phyloP scores from a whole-genome alignment of 352 stramenopile species.

The Plasmopara viticola region DNA sequence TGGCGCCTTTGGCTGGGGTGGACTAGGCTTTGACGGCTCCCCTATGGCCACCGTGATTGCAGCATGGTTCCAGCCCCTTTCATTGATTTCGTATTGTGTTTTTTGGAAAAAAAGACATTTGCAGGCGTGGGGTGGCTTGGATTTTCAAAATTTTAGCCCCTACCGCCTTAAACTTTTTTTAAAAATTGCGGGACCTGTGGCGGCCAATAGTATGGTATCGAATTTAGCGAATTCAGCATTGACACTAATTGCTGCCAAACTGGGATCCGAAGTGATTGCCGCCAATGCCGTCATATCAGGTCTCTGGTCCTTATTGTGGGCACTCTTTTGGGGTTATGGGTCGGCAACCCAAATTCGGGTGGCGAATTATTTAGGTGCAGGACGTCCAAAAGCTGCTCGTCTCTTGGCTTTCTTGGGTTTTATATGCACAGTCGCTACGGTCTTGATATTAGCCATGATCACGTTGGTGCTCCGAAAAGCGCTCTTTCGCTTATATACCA shows the following conservation, averaged over 20 bases:
- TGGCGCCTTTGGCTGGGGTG: slow-evolving; percentile 41
- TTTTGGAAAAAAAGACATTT: slow-evolving; percentile 68
- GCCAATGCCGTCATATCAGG: slow-evolving; percentile 69
- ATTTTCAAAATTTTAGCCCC: slow-evolving; percentile 44
- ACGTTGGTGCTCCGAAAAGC: slow-evolving; percentile 36
- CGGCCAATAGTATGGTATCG: slow-evolving; percentile 60
- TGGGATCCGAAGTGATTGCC: slow-evolving; percentile 70
- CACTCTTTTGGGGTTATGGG: slow-evolving; percentile 75
- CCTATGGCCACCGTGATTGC: slow-evolving; percentile 69
- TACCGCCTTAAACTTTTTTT: slow-evolving; percentile 63
- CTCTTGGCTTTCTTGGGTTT: slow-evolving; percentile 58
- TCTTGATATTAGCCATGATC: slow-evolving; percentile 42
- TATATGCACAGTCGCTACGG: slow-evolving; percentile 41
- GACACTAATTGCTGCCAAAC: slow-evolving; percentile 59
- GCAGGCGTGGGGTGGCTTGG: slow-evolving; percentile 66
- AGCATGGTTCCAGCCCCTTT: slow-evolving; percentile 73
- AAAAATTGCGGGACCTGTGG: slow-evolving; percentile 54
- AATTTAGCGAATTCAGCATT: slow-evolving; percentile 68
- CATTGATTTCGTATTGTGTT: slow-evolving; percentile 70
- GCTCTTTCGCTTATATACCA: slow-evolving; percentile 57
- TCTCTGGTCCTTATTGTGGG: slow-evolving; percentile 61
- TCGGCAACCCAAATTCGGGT: slow-evolving; percentile 73
- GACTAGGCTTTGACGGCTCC: slow-evolving; percentile 73
- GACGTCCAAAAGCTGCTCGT: slow-evolving; percentile 49
- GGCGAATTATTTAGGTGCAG: slow-evolving; percentile 68